Evolutionary conservation across 768 basidiomycete genomes (phyloP).

Genomic region (Hortiboletus flavorubellus): DNA sequence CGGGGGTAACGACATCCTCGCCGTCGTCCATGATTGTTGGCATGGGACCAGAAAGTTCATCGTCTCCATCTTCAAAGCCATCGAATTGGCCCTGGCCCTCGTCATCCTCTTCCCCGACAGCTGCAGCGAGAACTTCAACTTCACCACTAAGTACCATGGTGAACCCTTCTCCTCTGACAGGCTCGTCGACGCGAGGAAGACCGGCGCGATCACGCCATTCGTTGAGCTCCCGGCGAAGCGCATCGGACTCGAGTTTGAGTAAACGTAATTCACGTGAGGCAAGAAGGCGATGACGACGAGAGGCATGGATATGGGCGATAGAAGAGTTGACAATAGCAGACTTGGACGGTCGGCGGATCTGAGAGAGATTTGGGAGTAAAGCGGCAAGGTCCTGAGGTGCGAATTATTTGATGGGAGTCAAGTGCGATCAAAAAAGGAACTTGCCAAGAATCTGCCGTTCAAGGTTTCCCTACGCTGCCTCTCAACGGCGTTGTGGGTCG

Average conservation of each 20-base stretch:
- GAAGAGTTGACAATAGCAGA: slow-evolving; percentile 95
- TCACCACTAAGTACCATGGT: slow-evolving; percentile 67
- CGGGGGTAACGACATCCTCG: slow-evolving; percentile 29
- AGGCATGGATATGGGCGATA: slow-evolving; percentile 83
- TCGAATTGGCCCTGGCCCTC: slow-evolving; percentile 39
- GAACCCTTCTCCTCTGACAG: slow-evolving; percentile 68
- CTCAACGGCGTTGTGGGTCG: slow-evolving; percentile 97
- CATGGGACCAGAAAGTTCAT: slow-evolving; percentile 32
- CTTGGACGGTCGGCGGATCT: slow-evolving; percentile 93
- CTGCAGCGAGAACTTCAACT: slow-evolving; percentile 57
- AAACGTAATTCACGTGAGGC: slow-evolving; percentile 80
- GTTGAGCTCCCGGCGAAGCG: slow-evolving; percentile 86
- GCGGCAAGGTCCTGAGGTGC: slow-evolving; percentile 75
- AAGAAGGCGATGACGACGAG: slow-evolving; percentile 75
- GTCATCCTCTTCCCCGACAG: slow-evolving; percentile 55
- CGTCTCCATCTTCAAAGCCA: slow-evolving; percentile 41
- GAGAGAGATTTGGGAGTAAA: slow-evolving; percentile 85
- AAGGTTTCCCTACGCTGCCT: slow-evolving; percentile 89
- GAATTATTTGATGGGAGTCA: slow-evolving; percentile 13
- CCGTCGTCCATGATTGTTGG: slow-evolving; percentile 28
- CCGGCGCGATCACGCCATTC: slow-evolving; percentile 84
- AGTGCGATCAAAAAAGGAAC: slow-evolving; percentile 27
- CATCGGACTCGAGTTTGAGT: slow-evolving; percentile 79
- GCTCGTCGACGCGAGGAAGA: slow-evolving; percentile 70
- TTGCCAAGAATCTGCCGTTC: slow-evolving; percentile 85